Evolutionary conservation across 495 filamentous ascomycete species (phyloP).

Genomic region (Penicillium cataractarum): DNA sequence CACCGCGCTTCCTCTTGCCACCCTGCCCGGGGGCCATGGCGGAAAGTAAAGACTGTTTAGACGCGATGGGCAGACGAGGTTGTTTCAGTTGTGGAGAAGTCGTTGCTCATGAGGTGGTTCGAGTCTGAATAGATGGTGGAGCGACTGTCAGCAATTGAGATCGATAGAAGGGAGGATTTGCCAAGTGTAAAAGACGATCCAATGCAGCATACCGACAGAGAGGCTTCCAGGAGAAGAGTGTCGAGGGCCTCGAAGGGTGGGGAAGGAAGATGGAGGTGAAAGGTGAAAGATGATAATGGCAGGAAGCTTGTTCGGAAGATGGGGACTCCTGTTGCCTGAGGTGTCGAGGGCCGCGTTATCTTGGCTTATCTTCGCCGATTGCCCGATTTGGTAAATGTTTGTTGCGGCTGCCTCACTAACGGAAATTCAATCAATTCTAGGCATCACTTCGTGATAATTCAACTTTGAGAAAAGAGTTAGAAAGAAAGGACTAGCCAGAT

Average conservation of each 20-base stretch:
- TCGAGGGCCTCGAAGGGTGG: constrained; percentile 7
- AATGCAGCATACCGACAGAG: constrained; percentile 23
- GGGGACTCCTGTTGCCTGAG: constrained; percentile 24
- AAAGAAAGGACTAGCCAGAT: too few relatives aligned
- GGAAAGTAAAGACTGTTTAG: constrained; percentile 25
- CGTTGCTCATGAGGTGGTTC: constrained; percentile 41
- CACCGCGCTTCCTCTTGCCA: constrained; percentile 62
- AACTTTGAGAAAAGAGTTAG: too few relatives aligned
- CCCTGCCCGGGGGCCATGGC: constrained; percentile 56
- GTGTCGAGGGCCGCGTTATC: constrained; percentile 14
- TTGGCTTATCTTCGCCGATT: not conserved
- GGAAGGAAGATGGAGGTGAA: constrained; percentile 23
- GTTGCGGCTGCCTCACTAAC: not conserved
- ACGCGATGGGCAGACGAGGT: constrained; percentile 35
- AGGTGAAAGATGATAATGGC: constrained; percentile 24
- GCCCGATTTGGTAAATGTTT: not conserved
- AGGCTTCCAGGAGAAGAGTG: constrained; percentile 9
- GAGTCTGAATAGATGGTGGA: constrained; percentile 25
- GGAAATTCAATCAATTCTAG: too few relatives aligned
- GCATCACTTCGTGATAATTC: too few relatives aligned
- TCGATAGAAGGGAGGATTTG: not conserved
- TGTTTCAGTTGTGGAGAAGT: constrained; percentile 35
- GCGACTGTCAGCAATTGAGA: constrained; percentile 21
- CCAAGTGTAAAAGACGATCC: not conserved
- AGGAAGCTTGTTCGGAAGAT: constrained; percentile 29